Base-by-base conservation (phyloP, 2,329 filamentous ascomycete species). In the Colletotrichum sansevieriae region DNA sequence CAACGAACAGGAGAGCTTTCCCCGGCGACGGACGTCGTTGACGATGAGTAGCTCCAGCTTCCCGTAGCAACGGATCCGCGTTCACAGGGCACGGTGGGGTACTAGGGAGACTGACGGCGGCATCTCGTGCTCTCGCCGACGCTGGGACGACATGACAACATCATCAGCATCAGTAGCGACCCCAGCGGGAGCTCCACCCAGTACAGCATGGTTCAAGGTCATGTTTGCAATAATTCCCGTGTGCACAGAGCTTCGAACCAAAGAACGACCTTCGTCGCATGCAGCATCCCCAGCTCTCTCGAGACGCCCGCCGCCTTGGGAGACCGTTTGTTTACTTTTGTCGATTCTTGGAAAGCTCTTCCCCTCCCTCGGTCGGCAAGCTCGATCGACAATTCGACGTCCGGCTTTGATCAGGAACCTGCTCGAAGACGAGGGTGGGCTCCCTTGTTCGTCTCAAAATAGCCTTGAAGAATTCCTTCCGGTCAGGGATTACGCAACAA, bases 321-420 rank as follows among this genome's bases (percentile, higher is more conserved):
- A 62, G 65, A 55, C 47, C 49, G 35, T 65, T 65, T 68, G 62
- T 68, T 68, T 68, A 68, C 65, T 68, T 68, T 68, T 18, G 62
- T 65, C 65, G 20, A 56, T 59, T 65, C 35, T 65, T 37, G 65
- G 62, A 68, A 55, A 60, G 37, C 37, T 39, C 62, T 60, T 33
- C 29, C 49, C 49, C 12, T 49, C 25, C 39, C 25, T 68, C 52
- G 12, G 29, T 25, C 47, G 33, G 29, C 46, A 65, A 29, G 54
- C 61, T 58, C 61, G 65, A 65, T 44, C 55, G 47, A 55, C 55
- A 60, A 47, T 18, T 41, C 46, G 47, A 54, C 47, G 18, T 51
- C 43, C 41, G 18, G 47, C 61, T 55, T 65, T 47, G 44, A 25
- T 39, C n/a, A 29, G 47, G 20, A 25, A 59, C 41, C 33, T 59